phyloP scores from a whole-genome alignment of 1,284 basidiomycete genomes.

The Chondrostereum purpureum region DNA sequence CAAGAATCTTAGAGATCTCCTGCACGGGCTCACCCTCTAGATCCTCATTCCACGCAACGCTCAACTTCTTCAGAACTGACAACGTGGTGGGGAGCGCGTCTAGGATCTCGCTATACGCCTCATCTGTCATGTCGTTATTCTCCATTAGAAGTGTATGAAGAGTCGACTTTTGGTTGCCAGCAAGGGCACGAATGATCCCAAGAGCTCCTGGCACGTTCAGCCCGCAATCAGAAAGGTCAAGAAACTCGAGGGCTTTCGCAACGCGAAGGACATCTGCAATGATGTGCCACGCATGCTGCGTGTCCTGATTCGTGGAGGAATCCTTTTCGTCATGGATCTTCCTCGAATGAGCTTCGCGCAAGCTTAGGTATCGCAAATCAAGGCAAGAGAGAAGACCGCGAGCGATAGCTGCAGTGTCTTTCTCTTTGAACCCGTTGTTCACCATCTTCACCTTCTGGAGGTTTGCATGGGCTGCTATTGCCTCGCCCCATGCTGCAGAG shows the following conservation, averaged over 20 bases:
- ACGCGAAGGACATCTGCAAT: not conserved
- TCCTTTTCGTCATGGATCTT: too few species aligned
- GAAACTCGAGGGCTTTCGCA: not conserved
- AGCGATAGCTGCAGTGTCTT: too few species aligned
- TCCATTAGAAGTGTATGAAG: not conserved
- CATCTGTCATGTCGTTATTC: not conserved
- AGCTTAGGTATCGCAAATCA: too few species aligned
- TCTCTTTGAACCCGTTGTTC: too few species aligned
- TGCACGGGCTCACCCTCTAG: not conserved
- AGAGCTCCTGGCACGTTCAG: not conserved
- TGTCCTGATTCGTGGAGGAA: too few species aligned
- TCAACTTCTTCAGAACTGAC: not conserved
- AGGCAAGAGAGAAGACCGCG: too few species aligned
- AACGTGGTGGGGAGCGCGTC: not conserved
- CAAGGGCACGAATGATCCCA: not conserved
- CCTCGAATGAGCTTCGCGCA: too few species aligned
- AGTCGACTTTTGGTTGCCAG: not conserved
- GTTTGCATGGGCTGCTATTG: too few species aligned
- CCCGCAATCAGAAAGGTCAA: not conserved
- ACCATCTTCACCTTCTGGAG: too few species aligned
- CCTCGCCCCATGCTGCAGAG: too few species aligned
- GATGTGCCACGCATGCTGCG: too few species aligned
- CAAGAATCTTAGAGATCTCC: not conserved
- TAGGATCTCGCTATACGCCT: not conserved
- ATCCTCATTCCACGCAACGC: not conserved